These are phyloP conservation scores for Saturnispora kantuleensis DNA, from an alignment of 805 yeast species.

Conservation along the genomic window DNA sequence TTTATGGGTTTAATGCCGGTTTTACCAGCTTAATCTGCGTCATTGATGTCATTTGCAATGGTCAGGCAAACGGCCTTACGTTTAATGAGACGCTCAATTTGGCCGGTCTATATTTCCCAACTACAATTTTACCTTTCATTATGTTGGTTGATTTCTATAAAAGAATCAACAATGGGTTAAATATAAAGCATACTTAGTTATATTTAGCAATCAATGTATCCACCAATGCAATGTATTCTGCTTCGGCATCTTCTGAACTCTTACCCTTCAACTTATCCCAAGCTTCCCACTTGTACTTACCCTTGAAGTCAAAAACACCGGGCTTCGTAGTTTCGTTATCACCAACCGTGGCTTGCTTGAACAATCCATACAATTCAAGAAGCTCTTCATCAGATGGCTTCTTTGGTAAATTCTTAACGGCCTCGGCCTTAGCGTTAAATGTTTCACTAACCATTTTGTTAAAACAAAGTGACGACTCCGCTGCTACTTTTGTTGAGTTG, in stretches of 20 bases:
- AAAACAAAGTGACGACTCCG: background rate
- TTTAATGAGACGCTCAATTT: conserved; percentile 33
- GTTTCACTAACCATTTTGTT: conserved; percentile 27
- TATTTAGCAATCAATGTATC: conserved; percentile 51
- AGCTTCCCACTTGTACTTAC: conserved; percentile 95
- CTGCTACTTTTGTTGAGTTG: background rate
- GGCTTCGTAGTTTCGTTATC: conserved; percentile 86
- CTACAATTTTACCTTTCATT: conserved; percentile 51
- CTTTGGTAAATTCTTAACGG: conserved; percentile 62
- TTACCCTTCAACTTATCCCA: conserved; percentile 87
- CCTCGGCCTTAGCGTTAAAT: conserved; percentile 51
- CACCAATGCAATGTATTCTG: conserved; percentile 61
- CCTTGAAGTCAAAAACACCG: conserved; percentile 85
- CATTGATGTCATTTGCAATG: conserved; percentile 32
- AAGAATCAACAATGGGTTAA: conserved; percentile 7
- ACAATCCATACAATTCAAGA: conserved; percentile 79
- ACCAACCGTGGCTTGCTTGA: conserved; percentile 95
- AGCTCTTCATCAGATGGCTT: conserved; percentile 85
- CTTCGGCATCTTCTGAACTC: conserved; percentile 84
- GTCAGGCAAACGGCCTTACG: conserved; percentile 31
- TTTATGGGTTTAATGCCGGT: conserved; percentile 78
- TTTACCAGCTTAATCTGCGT: conserved; percentile 72
- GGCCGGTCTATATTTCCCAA: conserved; percentile 55
- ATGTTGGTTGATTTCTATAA: conserved; percentile 38
- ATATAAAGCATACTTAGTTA: conserved; percentile 10